Evolutionary conservation across 2,329 filamentous ascomycete species (phyloP), one percentile per base, ranked within the genome.

Genomic region (Aspergillaceae sp.): DNA sequence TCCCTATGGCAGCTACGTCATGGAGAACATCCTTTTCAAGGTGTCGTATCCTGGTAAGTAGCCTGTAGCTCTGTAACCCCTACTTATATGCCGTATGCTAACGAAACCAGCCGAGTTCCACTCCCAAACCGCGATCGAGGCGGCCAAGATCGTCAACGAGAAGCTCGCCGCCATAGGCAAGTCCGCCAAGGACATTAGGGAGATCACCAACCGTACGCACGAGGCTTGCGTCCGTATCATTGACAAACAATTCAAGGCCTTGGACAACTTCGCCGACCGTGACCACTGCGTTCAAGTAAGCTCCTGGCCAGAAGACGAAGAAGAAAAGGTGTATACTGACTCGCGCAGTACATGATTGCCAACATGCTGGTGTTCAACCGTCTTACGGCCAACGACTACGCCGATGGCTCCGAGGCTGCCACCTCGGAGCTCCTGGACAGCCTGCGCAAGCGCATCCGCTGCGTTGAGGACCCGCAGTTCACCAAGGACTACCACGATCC

Each of bases 11-110:
- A 94, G 86, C 77, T 98, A 98, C 70, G 92, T 98, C 56, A 98
- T 98, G 92, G 92, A 98, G 82, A 98, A 97, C 64, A 89, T 98
- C 50, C 83, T 98, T 54, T 98, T 98, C 84, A 98, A 98, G 81
- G 92, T 98, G 50, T 98, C 92, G 40, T 97, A 96, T 69, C 91
- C 91, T 64, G 86, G 86, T 88, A 75, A 67, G 78, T 63, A 34
- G 43, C 48, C 43, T 42, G 11, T 7, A 19, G 19, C 19, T 19
- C 19, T 19, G 5, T 7, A 32, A 30, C 7, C 26, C 11, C 11
- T 7, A 10, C 8, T 32, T n/a, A n/a, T 11, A 6, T 42, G 27
- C 27, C 10, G 29, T 32, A 32, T 42, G 30, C 40, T 42, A 42
- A 42, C 40, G 10, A 3, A 9, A n/a, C 7, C 29, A 78, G 89